A percentile compares a stretch with the other conserved stretches of the same genome.
phyloP scores from a whole-genome alignment of 2,329 filamentous ascomycete genomes.

The Diaporthe amygdali region DNA sequence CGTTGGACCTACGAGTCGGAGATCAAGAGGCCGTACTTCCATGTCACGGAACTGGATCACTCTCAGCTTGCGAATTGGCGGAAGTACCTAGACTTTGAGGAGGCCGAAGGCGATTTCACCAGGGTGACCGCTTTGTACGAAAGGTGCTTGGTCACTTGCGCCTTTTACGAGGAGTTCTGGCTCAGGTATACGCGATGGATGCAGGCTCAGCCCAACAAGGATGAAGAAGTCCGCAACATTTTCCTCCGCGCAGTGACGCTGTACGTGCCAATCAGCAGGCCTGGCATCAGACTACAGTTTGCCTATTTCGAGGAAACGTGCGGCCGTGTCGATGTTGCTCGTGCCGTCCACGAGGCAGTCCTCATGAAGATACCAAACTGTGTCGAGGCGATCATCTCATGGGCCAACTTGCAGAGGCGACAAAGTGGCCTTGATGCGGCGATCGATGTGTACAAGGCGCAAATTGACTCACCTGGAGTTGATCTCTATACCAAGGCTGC shows the following conservation, averaged over 20 bases:
- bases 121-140: slow-evolving; percentile 88
- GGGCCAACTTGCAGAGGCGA: slow-evolving; percentile 85
- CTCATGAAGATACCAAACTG: slow-evolving; percentile 78
- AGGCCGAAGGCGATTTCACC: slow-evolving; percentile 77
- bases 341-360: slow-evolving; percentile 84
- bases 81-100: slow-evolving; percentile 96
- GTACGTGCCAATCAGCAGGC: slow-evolving; percentile 85
- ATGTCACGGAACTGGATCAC: slow-evolving; percentile 90
- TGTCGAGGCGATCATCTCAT: slow-evolving; percentile 84
- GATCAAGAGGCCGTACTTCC: slow-evolving; percentile 96
- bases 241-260: slow-evolving; percentile 86
- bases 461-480: slow-evolving; percentile 75
- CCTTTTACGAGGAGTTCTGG: slow-evolving; percentile 98
- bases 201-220: slow-evolving; percentile 77
- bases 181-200: slow-evolving; percentile 97
- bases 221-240: slow-evolving; percentile 90
- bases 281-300: slow-evolving; percentile 85
- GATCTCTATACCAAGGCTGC: slow-evolving; percentile 84
- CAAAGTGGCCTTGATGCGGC: slow-evolving; percentile 85
- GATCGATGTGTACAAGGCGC: slow-evolving; percentile 79
- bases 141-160: slow-evolving; percentile 88
- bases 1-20: slow-evolving; percentile 95
- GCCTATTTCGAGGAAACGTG: slow-evolving; percentile 93
- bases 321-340: slow-evolving; percentile 76
- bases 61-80: slow-evolving; percentile 88